Conservation (phyloP, 2,329 filamentous ascomycete species). For the Talaromyces sp. region DNA sequence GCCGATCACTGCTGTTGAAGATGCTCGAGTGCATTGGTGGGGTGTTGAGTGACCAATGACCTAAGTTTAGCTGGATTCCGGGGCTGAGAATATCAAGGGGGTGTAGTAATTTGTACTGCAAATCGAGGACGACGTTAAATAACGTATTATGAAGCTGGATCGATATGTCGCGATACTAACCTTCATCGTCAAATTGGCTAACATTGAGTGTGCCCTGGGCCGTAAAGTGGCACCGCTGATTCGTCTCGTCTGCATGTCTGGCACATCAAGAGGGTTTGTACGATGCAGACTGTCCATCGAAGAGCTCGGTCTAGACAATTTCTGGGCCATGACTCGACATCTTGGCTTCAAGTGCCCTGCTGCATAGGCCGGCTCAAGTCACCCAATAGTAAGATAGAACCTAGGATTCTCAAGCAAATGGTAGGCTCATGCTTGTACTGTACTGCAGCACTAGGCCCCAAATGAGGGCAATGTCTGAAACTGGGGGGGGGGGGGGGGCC, state of each 20-base stretch:
- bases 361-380: background rate
- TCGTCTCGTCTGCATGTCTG: too few species aligned
- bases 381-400: background rate
- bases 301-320: background rate
- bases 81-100: background rate
- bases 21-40: background rate
- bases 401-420: background rate
- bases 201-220: background rate
- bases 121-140: background rate
- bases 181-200: background rate
- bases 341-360: background rate
- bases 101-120: too few species aligned
- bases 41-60: background rate
- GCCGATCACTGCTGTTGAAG: background rate
- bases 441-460: background rate
- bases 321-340: background rate
- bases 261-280: background rate
- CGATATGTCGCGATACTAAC: background rate
- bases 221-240: background rate
- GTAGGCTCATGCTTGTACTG: background rate
- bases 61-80: too few species aligned
- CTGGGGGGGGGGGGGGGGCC: too few species aligned
- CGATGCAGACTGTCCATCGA: background rate
- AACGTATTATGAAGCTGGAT: background rate
- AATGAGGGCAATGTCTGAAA: background rate